Evolutionary conservation across 2,329 filamentous ascomycete genomes (phyloP), one percentile per base, ranked within the genome.

Genomic region (Akanthomyces uredinophilus): DNA sequence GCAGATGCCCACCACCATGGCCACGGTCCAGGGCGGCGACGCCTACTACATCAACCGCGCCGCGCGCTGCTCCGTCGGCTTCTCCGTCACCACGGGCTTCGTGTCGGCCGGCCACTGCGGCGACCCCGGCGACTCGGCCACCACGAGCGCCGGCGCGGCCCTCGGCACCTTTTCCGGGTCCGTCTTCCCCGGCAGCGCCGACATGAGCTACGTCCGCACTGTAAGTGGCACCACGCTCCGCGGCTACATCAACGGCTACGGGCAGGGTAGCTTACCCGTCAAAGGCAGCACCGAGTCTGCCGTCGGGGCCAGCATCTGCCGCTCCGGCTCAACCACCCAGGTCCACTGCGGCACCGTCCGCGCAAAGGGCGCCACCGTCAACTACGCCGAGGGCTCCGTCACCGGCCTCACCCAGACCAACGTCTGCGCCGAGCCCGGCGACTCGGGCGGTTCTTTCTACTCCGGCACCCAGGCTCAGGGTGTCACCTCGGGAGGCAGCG

Each of bases 51-150:
- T 77, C 69, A 66, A 72, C 68, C 60, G 61, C 7, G 20, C 20
- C 55, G 65, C 63, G 54, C 70, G 75, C 3, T 77, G 75, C 74
- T 77, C 75, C 62, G 64, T 77, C 63, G 75, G 75, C 35, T 77
- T 77, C 70, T 68, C 73, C 2, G 75, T 77, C 65, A 76, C 72
- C 29, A 73, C 71, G 35, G 75, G 75, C 22, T 77, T 77, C 68
- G 75, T 77, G 37, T 71, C 74, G 27, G 75, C 75, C 24, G 75
- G 75, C 56, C 75, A 77, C 72, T 77, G 75, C 61, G 75, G 75
- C 46, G 66, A 32, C 61, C n/a, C 60, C 2, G 75, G 75, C 52
- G 41, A 37, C 27, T 64, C 69, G 61, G 72, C 71, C 63, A 71
- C 72, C 60, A 75, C 72, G 65, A 70, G 59, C 65, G 47, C 57